phyloP scores from a whole-genome alignment of 345 rosid species.

The Aurinia saxatilis region DNA sequence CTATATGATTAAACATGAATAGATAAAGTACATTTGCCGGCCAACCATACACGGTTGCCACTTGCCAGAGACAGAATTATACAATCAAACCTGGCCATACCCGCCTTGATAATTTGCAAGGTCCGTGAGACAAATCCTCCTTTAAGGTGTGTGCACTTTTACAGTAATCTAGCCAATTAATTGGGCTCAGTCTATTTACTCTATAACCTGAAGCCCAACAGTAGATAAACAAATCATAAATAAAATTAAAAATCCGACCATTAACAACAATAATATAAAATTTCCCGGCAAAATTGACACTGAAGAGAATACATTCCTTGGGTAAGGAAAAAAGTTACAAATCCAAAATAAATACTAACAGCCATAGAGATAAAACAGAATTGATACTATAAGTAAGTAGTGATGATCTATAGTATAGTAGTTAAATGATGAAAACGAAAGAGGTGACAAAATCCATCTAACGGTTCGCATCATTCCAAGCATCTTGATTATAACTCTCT shows the following conservation, averaged over 20 bases:
- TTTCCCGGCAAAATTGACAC: neutral
- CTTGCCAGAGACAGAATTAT: too few species aligned
- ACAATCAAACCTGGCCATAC: too few species aligned
- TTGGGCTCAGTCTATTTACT: too few species aligned
- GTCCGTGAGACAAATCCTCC: too few species aligned
- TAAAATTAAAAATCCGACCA: neutral
- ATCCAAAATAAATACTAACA: neutral
- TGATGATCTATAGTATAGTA: neutral
- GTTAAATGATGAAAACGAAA: neutral
- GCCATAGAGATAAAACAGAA: neutral
- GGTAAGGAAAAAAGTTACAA: neutral
- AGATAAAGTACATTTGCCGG: too few species aligned
- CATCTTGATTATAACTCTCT: conserved; percentile 10
- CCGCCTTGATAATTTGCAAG: too few species aligned
- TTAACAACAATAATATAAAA: neutral
- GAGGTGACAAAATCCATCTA: neutral
- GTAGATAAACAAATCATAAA: too few species aligned
- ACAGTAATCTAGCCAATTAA: too few species aligned
- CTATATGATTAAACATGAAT: too few species aligned
- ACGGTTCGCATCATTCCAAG: conserved; percentile 1
- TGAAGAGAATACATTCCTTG: neutral
- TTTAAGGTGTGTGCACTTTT: too few species aligned
- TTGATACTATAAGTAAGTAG: neutral
- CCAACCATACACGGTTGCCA: too few species aligned
- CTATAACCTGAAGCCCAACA: too few species aligned